Evolutionary conservation across 345 rosid species (phyloP).

Genomic region (Arabidopsis arenosa): DNA sequence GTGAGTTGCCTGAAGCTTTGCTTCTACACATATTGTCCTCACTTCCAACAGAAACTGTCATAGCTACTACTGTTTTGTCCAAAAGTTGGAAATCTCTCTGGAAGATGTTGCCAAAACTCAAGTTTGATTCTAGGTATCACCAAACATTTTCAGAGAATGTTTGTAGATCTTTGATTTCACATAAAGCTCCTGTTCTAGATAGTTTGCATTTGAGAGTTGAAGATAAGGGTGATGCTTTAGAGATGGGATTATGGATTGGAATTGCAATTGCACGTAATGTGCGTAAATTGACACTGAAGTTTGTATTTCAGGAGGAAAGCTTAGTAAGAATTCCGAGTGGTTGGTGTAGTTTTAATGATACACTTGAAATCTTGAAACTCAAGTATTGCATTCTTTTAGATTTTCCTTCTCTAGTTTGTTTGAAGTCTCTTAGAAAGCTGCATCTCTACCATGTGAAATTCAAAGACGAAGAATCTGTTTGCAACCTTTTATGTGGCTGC

Average conservation of each 20-base stretch:
- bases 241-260: neutral
- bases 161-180: neutral
- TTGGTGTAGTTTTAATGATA: neutral
- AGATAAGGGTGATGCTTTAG: neutral
- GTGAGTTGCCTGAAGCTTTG: slow-evolving; percentile 31
- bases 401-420: slow-evolving; percentile 12
- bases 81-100: slow-evolving; percentile 20
- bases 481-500: slow-evolving; percentile 5
- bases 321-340: neutral
- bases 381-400: neutral
- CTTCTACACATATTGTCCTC: slow-evolving; percentile 1
- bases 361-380: slow-evolving; percentile 7
- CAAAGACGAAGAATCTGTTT: neutral
- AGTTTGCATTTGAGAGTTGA: neutral
- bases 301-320: neutral
- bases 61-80: slow-evolving; percentile 10
- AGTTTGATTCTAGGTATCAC: neutral
- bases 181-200: neutral
- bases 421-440: neutral
- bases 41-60: neutral
- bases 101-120: slow-evolving; percentile 26
- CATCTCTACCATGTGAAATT: neutral
- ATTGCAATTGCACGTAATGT: slow-evolving; percentile 4
- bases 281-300: neutral
- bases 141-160: neutral